Conservation (phyloP, 1,139 yeast species). For the Suhomyces bolitotheri region DNA sequence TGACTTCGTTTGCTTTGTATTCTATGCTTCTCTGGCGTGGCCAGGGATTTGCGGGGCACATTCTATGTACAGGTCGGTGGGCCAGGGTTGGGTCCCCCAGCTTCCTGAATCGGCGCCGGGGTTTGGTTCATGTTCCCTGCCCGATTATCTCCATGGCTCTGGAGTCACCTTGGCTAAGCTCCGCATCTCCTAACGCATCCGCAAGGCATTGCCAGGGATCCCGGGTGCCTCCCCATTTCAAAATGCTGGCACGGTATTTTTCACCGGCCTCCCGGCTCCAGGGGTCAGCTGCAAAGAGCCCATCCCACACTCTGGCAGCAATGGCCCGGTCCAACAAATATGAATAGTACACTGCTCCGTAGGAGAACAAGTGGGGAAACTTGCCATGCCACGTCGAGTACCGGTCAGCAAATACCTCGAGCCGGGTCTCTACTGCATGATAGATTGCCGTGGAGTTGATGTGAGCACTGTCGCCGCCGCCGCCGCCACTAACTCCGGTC, state of each 20-base stretch:
- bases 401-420: constrained; percentile 59
- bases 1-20: too few species aligned
- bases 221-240: constrained; percentile 91
- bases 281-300: constrained; percentile 69
- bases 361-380: constrained; percentile 90
- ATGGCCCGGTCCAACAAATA: constrained; percentile 90
- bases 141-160: constrained; percentile 73
- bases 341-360: constrained; percentile 93
- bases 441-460: constrained; percentile 58
- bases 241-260: constrained; percentile 64
- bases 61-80: too few species aligned
- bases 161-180: constrained; percentile 64
- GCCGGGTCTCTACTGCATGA: constrained; percentile 60
- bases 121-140: too few species aligned
- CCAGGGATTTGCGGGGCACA: too few species aligned
- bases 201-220: constrained; percentile 90
- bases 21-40: too few species aligned
- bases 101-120: too few species aligned
- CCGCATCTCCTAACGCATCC: constrained; percentile 67
- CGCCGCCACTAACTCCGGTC: too few species aligned
- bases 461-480: too few species aligned
- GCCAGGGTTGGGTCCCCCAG: too few species aligned
- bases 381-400: constrained; percentile 89
- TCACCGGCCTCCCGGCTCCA: constrained; percentile 73
- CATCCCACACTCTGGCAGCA: constrained; percentile 82